phyloP scores from a whole-genome alignment of 2,329 filamentous ascomycete species.

The Penicillium janthinellum region DNA sequence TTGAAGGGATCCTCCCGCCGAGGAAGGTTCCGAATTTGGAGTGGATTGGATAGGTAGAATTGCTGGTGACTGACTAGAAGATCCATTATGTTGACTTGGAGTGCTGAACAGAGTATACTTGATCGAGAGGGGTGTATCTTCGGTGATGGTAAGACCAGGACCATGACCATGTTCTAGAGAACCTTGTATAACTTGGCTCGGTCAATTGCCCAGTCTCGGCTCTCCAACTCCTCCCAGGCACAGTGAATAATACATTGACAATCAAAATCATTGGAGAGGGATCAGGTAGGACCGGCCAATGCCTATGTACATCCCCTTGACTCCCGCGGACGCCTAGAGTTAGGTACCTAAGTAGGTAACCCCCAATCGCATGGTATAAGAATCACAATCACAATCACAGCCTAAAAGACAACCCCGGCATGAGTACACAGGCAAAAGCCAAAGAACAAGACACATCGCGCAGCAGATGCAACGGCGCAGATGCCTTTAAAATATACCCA shows the following conservation, averaged over 20 bases:
- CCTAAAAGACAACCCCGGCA: slow-evolving; percentile 10
- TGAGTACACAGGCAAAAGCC: slow-evolving; percentile 9
- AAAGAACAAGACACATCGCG: slow-evolving; percentile 22
- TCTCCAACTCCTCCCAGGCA: not conserved
- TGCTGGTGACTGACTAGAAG: not conserved
- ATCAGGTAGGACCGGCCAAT: slow-evolving; percentile 10
- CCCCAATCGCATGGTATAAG: slow-evolving; percentile 19
- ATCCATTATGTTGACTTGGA: not conserved
- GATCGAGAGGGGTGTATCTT: no score
- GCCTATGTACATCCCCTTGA: slow-evolving; percentile 22
- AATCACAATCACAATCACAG: slow-evolving; percentile 5
- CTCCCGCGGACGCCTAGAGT: slow-evolving; percentile 12
- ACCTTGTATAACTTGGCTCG: not conserved
- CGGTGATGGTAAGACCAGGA: no score
- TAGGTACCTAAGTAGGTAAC: not conserved
- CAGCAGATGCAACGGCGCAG: slow-evolving; percentile 18
- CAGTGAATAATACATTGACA: not conserved
- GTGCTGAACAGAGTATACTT: no score
- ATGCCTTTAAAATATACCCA: slow-evolving; percentile 30
- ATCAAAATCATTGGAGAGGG: slow-evolving; percentile 10
- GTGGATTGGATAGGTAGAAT: not conserved
- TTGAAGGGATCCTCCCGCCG: slow-evolving; percentile 51
- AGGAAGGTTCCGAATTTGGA: slow-evolving; percentile 46
- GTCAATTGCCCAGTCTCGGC: not conserved
- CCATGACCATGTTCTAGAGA: not conserved